Conservation (phyloP, 2,329 filamentous ascomycete genomes). For the Colletotrichum limetticola region DNA sequence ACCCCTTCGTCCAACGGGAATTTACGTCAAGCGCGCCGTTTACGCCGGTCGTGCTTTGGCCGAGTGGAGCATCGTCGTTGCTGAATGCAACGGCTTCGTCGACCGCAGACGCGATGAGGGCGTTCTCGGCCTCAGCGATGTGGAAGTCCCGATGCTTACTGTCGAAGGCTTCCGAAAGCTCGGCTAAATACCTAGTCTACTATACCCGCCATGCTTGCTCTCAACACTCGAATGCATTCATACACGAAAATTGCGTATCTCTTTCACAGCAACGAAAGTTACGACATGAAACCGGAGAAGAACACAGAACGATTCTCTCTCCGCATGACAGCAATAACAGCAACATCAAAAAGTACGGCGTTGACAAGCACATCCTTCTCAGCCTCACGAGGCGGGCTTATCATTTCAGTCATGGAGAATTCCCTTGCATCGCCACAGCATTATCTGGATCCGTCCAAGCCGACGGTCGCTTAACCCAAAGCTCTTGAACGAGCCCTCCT, state of each 20-base stretch:
- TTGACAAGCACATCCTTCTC: neutral
- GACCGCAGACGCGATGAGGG: constrained; percentile 81
- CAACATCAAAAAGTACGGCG: neutral
- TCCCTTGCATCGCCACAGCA: neutral
- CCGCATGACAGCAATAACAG: neutral
- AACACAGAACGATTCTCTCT: neutral
- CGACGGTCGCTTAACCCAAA: neutral
- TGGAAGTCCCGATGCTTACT: constrained; percentile 65
- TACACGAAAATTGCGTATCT: neutral
- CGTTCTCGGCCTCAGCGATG: constrained; percentile 70
- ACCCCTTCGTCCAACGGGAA: constrained; percentile 58
- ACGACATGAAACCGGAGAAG: neutral
- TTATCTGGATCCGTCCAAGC: neutral
- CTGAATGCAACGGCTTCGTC: constrained; percentile 84
- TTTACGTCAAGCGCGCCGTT: constrained; percentile 59
- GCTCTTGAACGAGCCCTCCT: neutral
- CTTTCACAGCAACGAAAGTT: neutral
- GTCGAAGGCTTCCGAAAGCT: constrained; percentile 53
- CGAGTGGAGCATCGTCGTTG: constrained; percentile 80
- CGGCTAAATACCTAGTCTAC: constrained; percentile 5
- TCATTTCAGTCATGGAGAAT: neutral
- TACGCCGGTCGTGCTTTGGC: constrained; percentile 80
- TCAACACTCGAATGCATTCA: neutral
- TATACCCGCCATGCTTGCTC: neutral
- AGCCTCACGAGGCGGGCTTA: neutral